Evolutionary conservation across 768 basidiomycete genomes (phyloP), one percentile per base, ranked within the genome.

Genomic region (Clitopilus hobsonii): DNA sequence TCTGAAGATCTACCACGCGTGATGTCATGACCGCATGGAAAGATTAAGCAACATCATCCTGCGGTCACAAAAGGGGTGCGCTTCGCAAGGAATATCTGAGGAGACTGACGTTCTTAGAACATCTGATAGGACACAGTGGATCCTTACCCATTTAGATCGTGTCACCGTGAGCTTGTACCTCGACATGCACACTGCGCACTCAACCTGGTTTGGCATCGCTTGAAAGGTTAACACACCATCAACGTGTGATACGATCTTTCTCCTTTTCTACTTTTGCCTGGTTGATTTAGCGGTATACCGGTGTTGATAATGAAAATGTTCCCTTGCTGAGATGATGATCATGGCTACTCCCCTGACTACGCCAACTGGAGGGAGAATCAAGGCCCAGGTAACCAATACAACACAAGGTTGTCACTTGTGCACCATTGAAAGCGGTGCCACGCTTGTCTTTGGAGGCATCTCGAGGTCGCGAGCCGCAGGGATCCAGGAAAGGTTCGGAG

Each of bases 361-460:
- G 41, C 41, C 41, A 45, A 16, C 41, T 20, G n/a, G n/a, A 45
- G 18, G n/a, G 32, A 36, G 32, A 36, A 36, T 36, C 32, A 36
- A 45, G 16, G 41, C 41, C 41, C 6, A 45, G 41, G 41, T 45
- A 45, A 45, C 41, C 22, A 23, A 36, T 36, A 14, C 32, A 36
- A n/a, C 32, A 36, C n/a, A 45, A 45, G 41, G 41, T 45, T 45
- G 41, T n/a, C n/a, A n/a, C n/a, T n/a, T n/a, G n/a, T n/a, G 41
- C 41, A 45, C 41, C 41, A 20, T 23, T 16, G 22, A 45, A 45
- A 10, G 41, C 41, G 41, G 18, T 11, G 13, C 5, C 41, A 45
- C 41, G 18, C 41, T 45, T 45, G 41, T 45, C 41, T 18, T 6
- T 23, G 8, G 14, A 20, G 22, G 6, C n/a, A 18, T 6, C 41